Evolutionary conservation across 768 basidiomycete species (phyloP).

Genomic region (Pleurotus cornucopiae): DNA sequence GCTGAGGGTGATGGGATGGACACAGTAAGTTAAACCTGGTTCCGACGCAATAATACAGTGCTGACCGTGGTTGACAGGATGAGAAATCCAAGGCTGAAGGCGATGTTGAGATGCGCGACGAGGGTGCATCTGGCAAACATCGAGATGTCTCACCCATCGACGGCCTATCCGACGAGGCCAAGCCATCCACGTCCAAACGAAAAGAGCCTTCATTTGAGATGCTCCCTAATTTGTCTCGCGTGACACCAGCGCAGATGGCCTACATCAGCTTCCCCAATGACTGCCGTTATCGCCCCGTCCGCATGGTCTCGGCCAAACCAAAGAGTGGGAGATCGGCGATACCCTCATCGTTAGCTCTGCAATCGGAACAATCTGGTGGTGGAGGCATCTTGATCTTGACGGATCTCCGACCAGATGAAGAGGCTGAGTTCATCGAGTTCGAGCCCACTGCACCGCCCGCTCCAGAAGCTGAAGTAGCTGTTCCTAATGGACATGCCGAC

Average conservation of each 20-base stretch:
- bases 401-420: conserved; percentile 68
- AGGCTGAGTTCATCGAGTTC: conserved; percentile 69
- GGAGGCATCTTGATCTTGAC: conserved; percentile 85
- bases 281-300: conserved; percentile 84
- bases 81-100: conserved; percentile 47
- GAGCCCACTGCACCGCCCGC: conserved; percentile 30
- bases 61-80: conserved; percentile 35
- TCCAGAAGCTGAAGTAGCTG: conserved; percentile 20
- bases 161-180: conserved; percentile 40
- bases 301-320: conserved; percentile 59
- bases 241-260: conserved; percentile 84
- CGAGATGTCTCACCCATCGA: conserved; percentile 56
- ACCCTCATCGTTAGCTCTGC: conserved; percentile 24
- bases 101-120: conserved; percentile 78
- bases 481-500: conserved; percentile 26
- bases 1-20: conserved; percentile 83
- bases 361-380: conserved; percentile 67
- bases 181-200: conserved; percentile 35
- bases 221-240: conserved; percentile 85
- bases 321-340: conserved; percentile 31
- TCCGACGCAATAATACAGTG: neutral
- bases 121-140: conserved; percentile 41
- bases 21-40: conserved; percentile 47
- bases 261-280: conserved; percentile 79
- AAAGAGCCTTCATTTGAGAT: conserved; percentile 80